Evolutionary conservation across 2,329 filamentous ascomycete species (phyloP), one percentile per base, ranked within the genome.

Genomic region (Diaporthe helianthi): DNA sequence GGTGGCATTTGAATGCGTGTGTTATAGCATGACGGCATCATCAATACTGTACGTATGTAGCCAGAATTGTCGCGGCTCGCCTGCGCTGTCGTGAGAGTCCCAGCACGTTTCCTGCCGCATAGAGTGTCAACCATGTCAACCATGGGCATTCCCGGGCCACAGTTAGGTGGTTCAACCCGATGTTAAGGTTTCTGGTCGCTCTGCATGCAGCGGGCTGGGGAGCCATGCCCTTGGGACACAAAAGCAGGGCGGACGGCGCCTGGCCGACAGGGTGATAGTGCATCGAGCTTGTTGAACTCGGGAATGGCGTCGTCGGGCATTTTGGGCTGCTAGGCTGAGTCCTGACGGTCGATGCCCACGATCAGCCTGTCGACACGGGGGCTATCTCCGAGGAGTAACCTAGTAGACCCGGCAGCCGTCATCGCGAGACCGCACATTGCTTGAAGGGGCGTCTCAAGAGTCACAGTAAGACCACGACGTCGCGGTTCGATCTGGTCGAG

Each of bases 191-290:
- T 54, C 19, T 49, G 51, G 26, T 22, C 44, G 44, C 44, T 47
- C 44, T 47, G 44, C n/a, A 6, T 22, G 44, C 44, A 47, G 44
- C 44, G 7, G 52, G 41, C 31, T 63, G 58, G 38, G 52, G 51
- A 44, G 36, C 60, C 65, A 68, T 70, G 65, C 51, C 33, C 36
- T 33, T 24, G 65, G 55, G 51, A 36, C 31, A 3, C 6, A 65
- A 51, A 68, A 63, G 44, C 58, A 70, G 65, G 69, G 69, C 69
- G 68, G 69, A 64, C 69, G 68, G 69, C 58, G 58, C 65, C 65
- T 47, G 58, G 69, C 51, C 54, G 65, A 63, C 53, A 68, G 69
- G 69, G 69, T 61, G 52, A 49, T 67, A n/a, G 41, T 9, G 64
- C 64, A 58, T 58, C 52, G 44, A 67, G 64, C 64, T 67, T 55